Evolutionary conservation across 192 early-diverging fungal genomes (phyloP).

Genomic region (Coemansia sp.): DNA sequence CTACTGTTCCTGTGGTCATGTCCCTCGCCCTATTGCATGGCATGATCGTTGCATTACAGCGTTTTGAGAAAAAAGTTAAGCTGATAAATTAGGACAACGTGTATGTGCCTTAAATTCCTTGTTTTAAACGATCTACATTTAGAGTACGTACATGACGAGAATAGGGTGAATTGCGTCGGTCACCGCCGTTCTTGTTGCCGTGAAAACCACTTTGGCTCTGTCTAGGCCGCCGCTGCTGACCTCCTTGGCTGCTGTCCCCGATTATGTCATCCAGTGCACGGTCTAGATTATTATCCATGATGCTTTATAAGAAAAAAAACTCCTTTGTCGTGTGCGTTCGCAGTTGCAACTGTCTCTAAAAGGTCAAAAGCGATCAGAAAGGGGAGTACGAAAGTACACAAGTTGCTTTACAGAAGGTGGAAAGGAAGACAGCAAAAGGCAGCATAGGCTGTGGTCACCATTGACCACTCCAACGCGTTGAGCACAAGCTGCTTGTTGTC

Average conservation of each 20-base stretch:
- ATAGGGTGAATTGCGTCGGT: background rate
- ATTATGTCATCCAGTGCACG: slow-evolving; percentile 53
- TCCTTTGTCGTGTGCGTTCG: background rate
- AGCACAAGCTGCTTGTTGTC: background rate
- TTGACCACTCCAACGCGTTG: background rate
- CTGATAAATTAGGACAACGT: background rate
- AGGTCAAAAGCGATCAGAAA: background rate
- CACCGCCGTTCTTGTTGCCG: background rate
- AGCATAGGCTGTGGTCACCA: too few species aligned
- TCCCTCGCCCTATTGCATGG: background rate
- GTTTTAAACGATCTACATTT: background rate
- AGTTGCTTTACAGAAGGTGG: background rate
- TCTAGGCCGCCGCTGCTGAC: background rate
- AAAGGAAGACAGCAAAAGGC: background rate
- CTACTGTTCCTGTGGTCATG: background rate
- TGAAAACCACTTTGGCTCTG: slow-evolving; percentile 3
- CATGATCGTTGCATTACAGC: background rate
- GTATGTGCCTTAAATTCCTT: background rate
- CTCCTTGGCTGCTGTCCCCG: slow-evolving; percentile 1
- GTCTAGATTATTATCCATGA: slow-evolving; percentile 30
- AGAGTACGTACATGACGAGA: background rate
- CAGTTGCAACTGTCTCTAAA: background rate
- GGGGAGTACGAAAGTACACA: background rate
- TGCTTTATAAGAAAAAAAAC: background rate
- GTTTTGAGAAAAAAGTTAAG: background rate